Base-by-base conservation (phyloP, 2,329 filamentous ascomycete species). In the Salinomyces thailandicus region DNA sequence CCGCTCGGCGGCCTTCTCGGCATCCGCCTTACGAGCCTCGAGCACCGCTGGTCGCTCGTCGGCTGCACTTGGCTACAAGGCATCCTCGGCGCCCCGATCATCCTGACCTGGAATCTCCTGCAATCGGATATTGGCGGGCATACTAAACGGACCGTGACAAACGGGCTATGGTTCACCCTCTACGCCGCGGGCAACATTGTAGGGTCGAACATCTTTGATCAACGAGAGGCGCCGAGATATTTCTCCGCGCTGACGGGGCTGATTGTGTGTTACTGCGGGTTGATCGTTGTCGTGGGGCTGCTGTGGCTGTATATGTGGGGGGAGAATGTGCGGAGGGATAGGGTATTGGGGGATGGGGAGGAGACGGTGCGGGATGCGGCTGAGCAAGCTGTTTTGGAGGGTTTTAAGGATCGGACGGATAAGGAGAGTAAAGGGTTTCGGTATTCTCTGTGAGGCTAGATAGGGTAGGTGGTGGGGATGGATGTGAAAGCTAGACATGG, bases 81-180 rank as follows among this genome's bases (percentile, higher is more conserved):
- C 17, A 39, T 49, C 19, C 18, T 49, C 9, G 44, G 44, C n/a
- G 39, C 41, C 5, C 42, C 45, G 2, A 35, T 49, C 26, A 47
- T 47, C 27, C 42, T 49, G 11, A 36, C 29, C 33, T 49, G 46
- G 44, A 39, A 35, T 9, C 33, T 49, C 5, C 33, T 42, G 5
- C 34, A 66, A 0, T 66, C 66, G 22, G 72, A 73, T 45, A 67
- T 64, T 0, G 66, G 62, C 1, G 73, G 73, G 0, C 72, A 76
- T 43, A 75, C 73, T 1, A 78, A 78, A 51, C 77, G 79, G 50
- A 73, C 77, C 32, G 69, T 77, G 16, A 75, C 74, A n/a, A 77
- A 75, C 15, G 73, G 71, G 1, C 17, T 29, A 18, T 62, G 77
- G 2, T 77, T 75, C 58, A 61, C 77, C 6, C 73, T 72, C 0